Evolutionary conservation across 2,329 filamentous ascomycete genomes (phyloP).

Genomic region (Massarina eburnea): DNA sequence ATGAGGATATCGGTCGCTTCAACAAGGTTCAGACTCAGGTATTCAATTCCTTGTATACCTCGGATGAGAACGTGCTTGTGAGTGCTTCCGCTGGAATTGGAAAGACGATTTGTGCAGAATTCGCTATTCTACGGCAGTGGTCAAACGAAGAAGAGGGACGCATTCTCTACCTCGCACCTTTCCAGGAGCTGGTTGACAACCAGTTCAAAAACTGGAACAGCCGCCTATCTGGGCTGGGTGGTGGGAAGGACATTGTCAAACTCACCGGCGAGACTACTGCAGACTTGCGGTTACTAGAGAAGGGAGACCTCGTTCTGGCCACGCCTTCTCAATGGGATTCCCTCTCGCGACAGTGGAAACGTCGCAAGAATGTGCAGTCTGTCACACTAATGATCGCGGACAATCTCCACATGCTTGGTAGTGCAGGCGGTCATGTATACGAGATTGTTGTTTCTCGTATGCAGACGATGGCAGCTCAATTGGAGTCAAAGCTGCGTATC

Average conservation of each 20-base stretch:
- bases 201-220: slow-evolving; percentile 83
- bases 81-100: slow-evolving; percentile 92
- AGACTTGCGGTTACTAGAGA: slow-evolving; percentile 85
- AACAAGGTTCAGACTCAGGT: slow-evolving; percentile 98
- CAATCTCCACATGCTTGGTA: slow-evolving; percentile 90
- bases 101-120: slow-evolving; percentile 96
- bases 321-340: slow-evolving; percentile 97
- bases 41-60: slow-evolving; percentile 89
- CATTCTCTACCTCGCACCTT: slow-evolving; percentile 91
- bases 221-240: slow-evolving; percentile 69
- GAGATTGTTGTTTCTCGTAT: slow-evolving; percentile 97
- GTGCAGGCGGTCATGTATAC: slow-evolving; percentile 83
- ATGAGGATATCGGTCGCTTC: slow-evolving; percentile 83
- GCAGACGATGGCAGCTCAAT: slow-evolving; percentile 91
- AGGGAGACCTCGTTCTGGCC: slow-evolving; percentile 85
- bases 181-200: slow-evolving; percentile 87
- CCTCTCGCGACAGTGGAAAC: slow-evolving; percentile 92
- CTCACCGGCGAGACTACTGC: slow-evolving; percentile 89
- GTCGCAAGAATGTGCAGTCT: slow-evolving; percentile 90
- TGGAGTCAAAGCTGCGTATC: slow-evolving; percentile 81
- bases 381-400: slow-evolving; percentile 93
- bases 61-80: slow-evolving; percentile 91
- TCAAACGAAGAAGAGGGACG: slow-evolving; percentile 69
- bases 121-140: slow-evolving; percentile 90
- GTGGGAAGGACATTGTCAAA: slow-evolving; percentile 89